Conservation (phyloP, 2,329 filamentous ascomycete species). For the Cordyceps farinosa region DNA sequence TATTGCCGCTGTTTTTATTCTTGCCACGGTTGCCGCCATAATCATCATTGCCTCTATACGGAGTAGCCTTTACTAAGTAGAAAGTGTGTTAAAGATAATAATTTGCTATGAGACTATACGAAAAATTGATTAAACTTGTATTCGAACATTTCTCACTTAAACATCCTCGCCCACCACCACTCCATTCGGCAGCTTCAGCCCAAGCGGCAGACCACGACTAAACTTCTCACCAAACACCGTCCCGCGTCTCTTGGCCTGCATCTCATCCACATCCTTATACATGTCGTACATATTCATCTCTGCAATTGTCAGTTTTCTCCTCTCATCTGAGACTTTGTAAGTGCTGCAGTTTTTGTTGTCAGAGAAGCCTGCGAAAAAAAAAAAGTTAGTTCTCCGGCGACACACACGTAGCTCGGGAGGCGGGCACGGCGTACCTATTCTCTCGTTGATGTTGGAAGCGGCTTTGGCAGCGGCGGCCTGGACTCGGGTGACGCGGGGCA, state of each 20-base stretch:
- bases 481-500: conserved; percentile 53
- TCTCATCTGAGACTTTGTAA: conserved; percentile 61
- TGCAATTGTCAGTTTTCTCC: conserved; percentile 61
- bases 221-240: conserved; percentile 36
- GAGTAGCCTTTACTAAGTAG: too few relatives aligned
- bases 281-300: conserved; percentile 68
- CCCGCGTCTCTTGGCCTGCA: conserved; percentile 35
- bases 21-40: too few relatives aligned
- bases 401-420: too few relatives aligned
- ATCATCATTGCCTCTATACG: too few relatives aligned
- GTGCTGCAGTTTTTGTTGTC: conserved; percentile 52
- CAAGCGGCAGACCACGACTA: conserved; percentile 43
- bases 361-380: conserved; percentile 49
- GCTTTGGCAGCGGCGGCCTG: conserved; percentile 57
- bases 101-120: background rate
- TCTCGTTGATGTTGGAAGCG: conserved; percentile 59
- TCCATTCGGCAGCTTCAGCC: conserved; percentile 47
- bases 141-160: background rate
- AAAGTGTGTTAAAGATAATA: too few relatives aligned
- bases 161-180: conserved; percentile 32
- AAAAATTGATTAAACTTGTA: background rate
- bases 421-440: conserved; percentile 44
- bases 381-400: too few relatives aligned
- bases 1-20: too few relatives aligned
- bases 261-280: conserved; percentile 53